phyloP scores from a whole-genome alignment of 805 yeast species.

The Sugiyamaella smithiae region DNA sequence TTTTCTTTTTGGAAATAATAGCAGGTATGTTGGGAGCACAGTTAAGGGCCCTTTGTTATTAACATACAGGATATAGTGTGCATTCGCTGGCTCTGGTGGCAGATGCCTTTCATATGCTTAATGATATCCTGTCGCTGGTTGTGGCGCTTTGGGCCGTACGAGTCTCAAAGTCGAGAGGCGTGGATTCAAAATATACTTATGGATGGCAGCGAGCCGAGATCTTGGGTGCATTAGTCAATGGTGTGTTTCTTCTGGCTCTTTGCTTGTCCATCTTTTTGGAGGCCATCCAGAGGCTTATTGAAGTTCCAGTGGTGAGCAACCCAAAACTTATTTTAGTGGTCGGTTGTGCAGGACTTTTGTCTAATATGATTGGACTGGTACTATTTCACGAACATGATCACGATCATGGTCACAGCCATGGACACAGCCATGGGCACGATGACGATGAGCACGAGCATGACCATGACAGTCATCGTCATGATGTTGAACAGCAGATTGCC shows the following conservation, averaged over 20 bases:
- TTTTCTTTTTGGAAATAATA: conserved; percentile 81
- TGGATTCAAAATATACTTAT: conserved; percentile 87
- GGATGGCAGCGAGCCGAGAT: conserved; percentile 99
- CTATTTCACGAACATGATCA: conserved; percentile 87
- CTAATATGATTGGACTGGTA: conserved; percentile 79
- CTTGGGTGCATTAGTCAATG: conserved; percentile 89
- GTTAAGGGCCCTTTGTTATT: background rate
- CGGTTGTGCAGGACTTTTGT: conserved; percentile 76
- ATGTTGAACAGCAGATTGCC: background rate
- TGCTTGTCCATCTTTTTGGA: conserved; percentile 91
- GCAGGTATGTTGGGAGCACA: conserved; percentile 46
- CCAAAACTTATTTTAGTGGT: conserved; percentile 82
- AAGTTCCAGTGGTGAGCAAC: conserved; percentile 73
- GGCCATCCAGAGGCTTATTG: conserved; percentile 83
- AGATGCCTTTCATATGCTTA: conserved; percentile 96
- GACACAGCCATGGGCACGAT: conserved; percentile 23
- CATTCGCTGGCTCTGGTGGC: conserved; percentile 94
- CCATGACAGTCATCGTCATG: conserved; percentile 19
- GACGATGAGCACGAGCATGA: conserved; percentile 27
- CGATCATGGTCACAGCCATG: conserved; percentile 33
- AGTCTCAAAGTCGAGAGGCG: conserved; percentile 76
- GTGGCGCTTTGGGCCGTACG: conserved; percentile 96
- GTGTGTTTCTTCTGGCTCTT: conserved; percentile 86
- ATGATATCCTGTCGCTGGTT: conserved; percentile 83
- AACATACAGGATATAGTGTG: conserved; percentile 58